Evolutionary conservation across 805 yeast genomes (phyloP).

Genomic region (Kazachstania kunashirensis): DNA sequence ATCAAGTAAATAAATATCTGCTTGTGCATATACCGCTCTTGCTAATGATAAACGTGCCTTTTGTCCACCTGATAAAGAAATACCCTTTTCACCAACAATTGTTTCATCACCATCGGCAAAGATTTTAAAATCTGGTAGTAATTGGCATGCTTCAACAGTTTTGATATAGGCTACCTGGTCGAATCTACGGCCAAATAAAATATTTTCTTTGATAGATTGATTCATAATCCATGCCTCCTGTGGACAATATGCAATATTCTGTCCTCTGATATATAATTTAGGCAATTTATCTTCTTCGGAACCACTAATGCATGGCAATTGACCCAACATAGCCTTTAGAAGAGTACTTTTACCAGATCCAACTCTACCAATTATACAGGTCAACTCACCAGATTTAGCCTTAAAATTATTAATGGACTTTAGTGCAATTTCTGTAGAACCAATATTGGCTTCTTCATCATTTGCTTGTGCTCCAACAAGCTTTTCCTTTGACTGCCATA

Average conservation of each 20-base stretch:
- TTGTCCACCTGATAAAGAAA: conserved; percentile 53
- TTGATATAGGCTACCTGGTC: conserved; percentile 35
- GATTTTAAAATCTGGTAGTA: conserved; percentile 37
- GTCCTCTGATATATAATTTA: conserved; percentile 21
- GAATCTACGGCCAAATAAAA: conserved; percentile 40
- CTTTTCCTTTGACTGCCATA: conserved; percentile 35
- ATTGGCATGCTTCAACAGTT: conserved; percentile 41
- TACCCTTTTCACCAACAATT: conserved; percentile 51
- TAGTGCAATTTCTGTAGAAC: conserved; percentile 42
- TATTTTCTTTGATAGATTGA: conserved; percentile 41
- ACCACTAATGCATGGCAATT: conserved; percentile 33
- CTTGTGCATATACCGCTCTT: conserved; percentile 55
- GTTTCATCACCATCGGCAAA: conserved; percentile 47
- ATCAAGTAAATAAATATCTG: conserved; percentile 51
- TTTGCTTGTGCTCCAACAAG: conserved; percentile 8
- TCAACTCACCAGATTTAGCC: conserved; percentile 44
- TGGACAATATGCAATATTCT: conserved; percentile 47
- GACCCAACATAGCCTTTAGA: conserved; percentile 46
- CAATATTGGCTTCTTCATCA: conserved; percentile 38
- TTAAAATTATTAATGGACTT: conserved; percentile 36
- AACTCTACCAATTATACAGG: conserved; percentile 57
- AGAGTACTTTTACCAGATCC: conserved; percentile 61
- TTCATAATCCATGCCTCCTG: conserved; percentile 50
- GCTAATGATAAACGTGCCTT: conserved; percentile 57
- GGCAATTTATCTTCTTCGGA: conserved; percentile 19